These are phyloP conservation scores for Chaetomiaceae sp. DNA, from an alignment of 2,329 filamentous ascomycete genomes.

Conservation along the genomic window DNA sequence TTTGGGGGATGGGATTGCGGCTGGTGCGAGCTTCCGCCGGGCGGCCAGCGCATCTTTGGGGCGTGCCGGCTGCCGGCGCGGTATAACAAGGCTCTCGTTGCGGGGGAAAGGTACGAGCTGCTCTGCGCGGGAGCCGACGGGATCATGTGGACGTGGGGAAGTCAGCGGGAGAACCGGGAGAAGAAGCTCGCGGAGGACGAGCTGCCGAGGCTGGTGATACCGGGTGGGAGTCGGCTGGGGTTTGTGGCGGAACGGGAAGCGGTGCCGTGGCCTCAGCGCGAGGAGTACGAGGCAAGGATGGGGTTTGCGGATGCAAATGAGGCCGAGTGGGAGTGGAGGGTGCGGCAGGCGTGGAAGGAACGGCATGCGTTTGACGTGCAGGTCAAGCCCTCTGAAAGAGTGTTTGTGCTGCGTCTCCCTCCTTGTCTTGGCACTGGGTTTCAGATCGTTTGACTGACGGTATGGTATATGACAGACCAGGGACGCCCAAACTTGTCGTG, in stretches of 20 bases:
- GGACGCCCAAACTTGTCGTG: background rate
- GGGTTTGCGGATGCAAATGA: background rate
- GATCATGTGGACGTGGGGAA: background rate
- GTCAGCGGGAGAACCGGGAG: background rate
- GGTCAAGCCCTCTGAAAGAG: background rate
- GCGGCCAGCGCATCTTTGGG: background rate
- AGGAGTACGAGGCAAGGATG: background rate
- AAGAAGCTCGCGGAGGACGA: background rate
- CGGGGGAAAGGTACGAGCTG: background rate
- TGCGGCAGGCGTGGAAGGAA: background rate
- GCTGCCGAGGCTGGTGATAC: background rate
- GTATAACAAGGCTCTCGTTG: background rate
- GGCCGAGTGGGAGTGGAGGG: background rate
- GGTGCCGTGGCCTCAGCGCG: background rate
- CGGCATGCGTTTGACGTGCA: too few relatives aligned
- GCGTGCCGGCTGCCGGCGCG: background rate
- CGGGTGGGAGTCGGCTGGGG: background rate
- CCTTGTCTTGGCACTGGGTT: too few relatives aligned
- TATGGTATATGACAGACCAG: background rate
- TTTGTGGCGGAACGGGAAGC: background rate
- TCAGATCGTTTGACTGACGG: too few relatives aligned
- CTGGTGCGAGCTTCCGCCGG: background rate
- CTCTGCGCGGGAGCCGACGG: background rate
- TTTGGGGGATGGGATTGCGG: background rate
- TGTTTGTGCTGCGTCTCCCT: background rate